Base-by-base conservation (phyloP, 1,284 basidiomycete genomes). In the Pseudozyma sp. region DNA sequence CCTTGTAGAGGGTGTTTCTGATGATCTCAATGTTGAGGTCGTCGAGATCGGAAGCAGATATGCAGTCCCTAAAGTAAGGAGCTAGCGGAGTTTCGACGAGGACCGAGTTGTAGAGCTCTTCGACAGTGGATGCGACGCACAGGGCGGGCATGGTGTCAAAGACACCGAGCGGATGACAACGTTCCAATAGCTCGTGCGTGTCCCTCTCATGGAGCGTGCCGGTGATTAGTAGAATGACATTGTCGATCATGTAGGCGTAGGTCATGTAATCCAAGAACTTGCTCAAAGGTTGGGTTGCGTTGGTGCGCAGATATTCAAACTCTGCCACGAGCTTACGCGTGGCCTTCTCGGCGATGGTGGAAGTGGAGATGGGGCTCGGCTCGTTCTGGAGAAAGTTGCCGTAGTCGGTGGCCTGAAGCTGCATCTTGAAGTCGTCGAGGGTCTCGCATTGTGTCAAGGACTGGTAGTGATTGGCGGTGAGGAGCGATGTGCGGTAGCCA, bases 201-300 rank as follows among this genome's bases (percentile, higher is more conserved):
- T 99, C 96, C 70, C 97, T 89, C 85, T 97, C 96, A 83, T 99
- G 96, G 42, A 99, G 87, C 1, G 96, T 99, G 39, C 97, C 97
- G 17, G 97, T 97, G 72, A 99, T 99, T 81, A 99, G 89, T 53
- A 99, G 89, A 70, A 99, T 92, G 82, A 99, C 93, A 85, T 99
- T 99, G 89, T 99, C 97, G 82, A 99, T 99, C 97, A 99, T 99
- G 87, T 99, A 99, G 31, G 91, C 93, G 84, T 97, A 97, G 90
- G 95, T 99, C 86, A 99, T 93, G 85, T 98, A 99, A 84, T 99
- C 97, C 73, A 99, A 87, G 85, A 99, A 99, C 83, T 91, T 96
- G 83, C 90, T 90, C 54, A 99, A 86, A 2, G 95, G 94, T 75
- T 93, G 91, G 17, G 94, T 92, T 6, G 97, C 92, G 86, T 98